Percentiles rank a stretch among this genome's conserved stretches.
phyloP scores from a whole-genome alignment of 1,139 yeast genomes.

The Geotrichum cucujoidarum region DNA sequence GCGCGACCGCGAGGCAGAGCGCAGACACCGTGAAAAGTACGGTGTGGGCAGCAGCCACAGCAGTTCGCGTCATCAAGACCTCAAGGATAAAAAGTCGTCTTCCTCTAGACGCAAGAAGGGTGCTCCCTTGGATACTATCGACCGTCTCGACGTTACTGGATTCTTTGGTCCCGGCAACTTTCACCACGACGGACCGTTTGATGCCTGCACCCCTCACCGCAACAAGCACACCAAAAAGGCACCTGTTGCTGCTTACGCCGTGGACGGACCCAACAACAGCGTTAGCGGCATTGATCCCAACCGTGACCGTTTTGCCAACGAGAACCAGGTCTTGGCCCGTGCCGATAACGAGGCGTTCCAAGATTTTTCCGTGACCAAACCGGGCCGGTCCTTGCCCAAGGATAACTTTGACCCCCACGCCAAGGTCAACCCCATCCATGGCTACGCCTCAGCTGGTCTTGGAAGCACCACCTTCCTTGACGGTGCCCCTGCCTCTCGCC shows the following conservation, averaged over 20 bases:
- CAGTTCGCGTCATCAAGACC: slow-evolving; percentile 6
- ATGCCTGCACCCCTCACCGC: slow-evolving; percentile 96
- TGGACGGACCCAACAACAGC: slow-evolving; percentile 88
- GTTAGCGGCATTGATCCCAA: slow-evolving; percentile 54
- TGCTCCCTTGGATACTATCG: slow-evolving; percentile 72
- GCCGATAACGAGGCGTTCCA: slow-evolving; percentile 33
- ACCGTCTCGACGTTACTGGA: slow-evolving; percentile 91
- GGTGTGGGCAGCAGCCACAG: slow-evolving; percentile 2
- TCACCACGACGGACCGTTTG: slow-evolving; percentile 98
- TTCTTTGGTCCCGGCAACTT: slow-evolving; percentile 78
- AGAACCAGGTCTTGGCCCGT: slow-evolving; percentile 37
- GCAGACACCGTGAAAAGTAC: slow-evolving; percentile 3
- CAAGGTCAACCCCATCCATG: slow-evolving; percentile 74
- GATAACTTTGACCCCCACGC: slow-evolving; percentile 57
- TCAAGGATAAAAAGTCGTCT: slow-evolving; percentile 12
- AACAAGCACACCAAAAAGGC: slow-evolving; percentile 70
- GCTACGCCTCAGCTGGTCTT: slow-evolving; percentile 76
- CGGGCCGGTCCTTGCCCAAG: slow-evolving; percentile 10
- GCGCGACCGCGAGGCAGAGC: slow-evolving; percentile 1
- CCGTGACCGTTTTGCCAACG: slow-evolving; percentile 39
- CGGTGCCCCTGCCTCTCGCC: slow-evolving; percentile 88
- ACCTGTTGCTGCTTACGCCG: slow-evolving; percentile 93
- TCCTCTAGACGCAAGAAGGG: slow-evolving; percentile 38
- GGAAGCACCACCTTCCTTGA: slow-evolving; percentile 90
- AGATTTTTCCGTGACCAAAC: slow-evolving; percentile 20